phyloP scores from a whole-genome alignment of 1,284 basidiomycete species.

The Butyriboletus appendiculatus region DNA sequence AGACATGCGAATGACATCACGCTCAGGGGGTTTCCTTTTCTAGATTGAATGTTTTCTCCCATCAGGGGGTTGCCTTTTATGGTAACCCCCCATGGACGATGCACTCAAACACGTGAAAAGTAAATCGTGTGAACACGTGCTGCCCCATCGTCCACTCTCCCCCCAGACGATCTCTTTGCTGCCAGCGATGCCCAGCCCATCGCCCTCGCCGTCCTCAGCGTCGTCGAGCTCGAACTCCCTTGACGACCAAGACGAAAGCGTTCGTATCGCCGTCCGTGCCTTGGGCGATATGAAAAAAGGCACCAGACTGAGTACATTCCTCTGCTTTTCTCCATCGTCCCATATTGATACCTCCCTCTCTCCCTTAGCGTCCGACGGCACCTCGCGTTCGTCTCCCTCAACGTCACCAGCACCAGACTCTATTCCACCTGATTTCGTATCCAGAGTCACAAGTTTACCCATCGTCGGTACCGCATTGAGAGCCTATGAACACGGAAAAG shows the following conservation, averaged over 20 bases:
- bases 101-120: conserved; percentile 27
- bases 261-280: conserved; percentile 41
- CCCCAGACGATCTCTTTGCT: conserved; percentile 1
- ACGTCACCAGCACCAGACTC: conserved; percentile 20
- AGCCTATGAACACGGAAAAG: conserved; percentile 53
- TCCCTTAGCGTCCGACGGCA: not conserved
- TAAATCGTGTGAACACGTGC: conserved; percentile 4
- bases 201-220: conserved; percentile 17
- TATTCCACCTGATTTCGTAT: conserved; percentile 39
- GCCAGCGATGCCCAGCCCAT: conserved; percentile 13
- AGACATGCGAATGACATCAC: conserved; percentile 3
- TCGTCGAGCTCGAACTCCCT: conserved; percentile 11
- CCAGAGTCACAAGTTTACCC: conserved; percentile 45
- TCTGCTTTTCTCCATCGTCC: not conserved
- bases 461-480: conserved; percentile 49
- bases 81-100: not conserved
- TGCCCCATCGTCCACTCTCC: not conserved
- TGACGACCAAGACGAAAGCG: conserved; percentile 40
- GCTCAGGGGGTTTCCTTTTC: conserved; percentile 21
- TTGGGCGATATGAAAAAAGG: conserved; percentile 40
- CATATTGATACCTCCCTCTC: not conserved
- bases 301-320: conserved; percentile 11
- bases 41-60: not conserved
- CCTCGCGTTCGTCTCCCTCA: conserved; percentile 11
- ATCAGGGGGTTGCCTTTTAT: conserved; percentile 12